These are phyloP conservation scores for Tagetes patula DNA, from an alignment of 129 eudicot genomes.

Conservation along the genomic window DNA sequence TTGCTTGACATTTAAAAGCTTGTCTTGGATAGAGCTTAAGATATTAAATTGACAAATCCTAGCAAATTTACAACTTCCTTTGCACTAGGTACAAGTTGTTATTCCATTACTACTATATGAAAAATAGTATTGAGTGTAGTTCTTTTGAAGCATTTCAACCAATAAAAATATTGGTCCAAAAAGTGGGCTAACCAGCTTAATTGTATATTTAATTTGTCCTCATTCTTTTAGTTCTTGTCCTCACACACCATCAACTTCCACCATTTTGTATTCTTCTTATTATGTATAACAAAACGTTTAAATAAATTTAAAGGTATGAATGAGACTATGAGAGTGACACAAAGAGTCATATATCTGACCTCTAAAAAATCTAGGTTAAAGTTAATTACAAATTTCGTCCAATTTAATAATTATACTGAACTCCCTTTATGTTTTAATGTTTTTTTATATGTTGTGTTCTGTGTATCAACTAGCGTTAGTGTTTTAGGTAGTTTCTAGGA, in stretches of 20 bases:
- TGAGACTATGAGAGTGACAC: background rate
- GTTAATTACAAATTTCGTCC: too few species aligned
- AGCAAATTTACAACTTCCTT: background rate
- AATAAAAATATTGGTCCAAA: background rate
- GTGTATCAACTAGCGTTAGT: too few species aligned
- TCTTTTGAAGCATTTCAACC: background rate
- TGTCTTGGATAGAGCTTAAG: background rate
- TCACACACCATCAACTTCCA: slow-evolving; percentile 4
- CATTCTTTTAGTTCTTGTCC: background rate
- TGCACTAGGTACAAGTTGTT: background rate
- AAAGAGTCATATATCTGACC: background rate
- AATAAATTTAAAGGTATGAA: background rate
- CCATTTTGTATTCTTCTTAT: background rate
- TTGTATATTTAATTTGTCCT: background rate
- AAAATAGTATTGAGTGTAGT: background rate
- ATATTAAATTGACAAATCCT: background rate
- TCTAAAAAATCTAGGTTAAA: background rate
- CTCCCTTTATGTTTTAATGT: too few species aligned
- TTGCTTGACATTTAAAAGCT: background rate
- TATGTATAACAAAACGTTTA: background rate
- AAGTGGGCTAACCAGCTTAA: background rate
- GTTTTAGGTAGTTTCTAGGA: too few species aligned
- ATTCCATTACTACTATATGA: background rate
- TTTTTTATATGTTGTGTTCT: too few species aligned
- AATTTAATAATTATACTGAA: too few species aligned